A percentile compares a stretch with the other conserved stretches of the same genome.
These are phyloP conservation scores for Geotrichum aggregatum DNA, from an alignment of 1,139 yeast genomes.

Conservation along the genomic window DNA sequence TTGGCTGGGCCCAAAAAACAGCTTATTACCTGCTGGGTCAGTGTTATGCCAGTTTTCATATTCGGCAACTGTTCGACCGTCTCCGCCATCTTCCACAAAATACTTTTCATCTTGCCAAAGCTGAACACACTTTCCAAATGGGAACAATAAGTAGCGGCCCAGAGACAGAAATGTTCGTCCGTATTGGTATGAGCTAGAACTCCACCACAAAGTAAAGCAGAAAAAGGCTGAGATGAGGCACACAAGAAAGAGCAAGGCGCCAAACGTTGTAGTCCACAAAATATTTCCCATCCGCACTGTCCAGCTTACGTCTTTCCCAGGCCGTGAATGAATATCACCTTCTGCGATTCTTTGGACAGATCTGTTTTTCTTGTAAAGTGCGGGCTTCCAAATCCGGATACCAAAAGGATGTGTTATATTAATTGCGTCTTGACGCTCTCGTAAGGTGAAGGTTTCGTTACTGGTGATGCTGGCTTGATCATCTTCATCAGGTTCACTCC, in stretches of 20 bases:
- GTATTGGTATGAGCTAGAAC: constrained; percentile 49
- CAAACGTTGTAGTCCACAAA: constrained; percentile 74
- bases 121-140: constrained; percentile 87
- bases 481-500: constrained; percentile 37
- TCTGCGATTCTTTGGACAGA: constrained; percentile 91
- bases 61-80: constrained; percentile 80
- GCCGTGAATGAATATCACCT: constrained; percentile 85
- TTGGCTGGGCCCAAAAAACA: constrained; percentile 55
- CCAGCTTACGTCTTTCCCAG: constrained; percentile 52
- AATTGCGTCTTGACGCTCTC: constrained; percentile 93
- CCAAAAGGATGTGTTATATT: constrained; percentile 97
- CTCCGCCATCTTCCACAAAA: constrained; percentile 79
- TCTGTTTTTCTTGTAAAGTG: constrained; percentile 84
- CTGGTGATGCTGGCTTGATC: constrained; percentile 47
- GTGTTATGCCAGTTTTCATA: constrained; percentile 86
- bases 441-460: constrained; percentile 74
- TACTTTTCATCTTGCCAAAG: constrained; percentile 76
- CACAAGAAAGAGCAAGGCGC: constrained; percentile 52
- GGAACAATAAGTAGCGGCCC: constrained; percentile 69
- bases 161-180: constrained; percentile 57
- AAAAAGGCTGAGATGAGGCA: constrained; percentile 58
- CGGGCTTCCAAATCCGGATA: constrained; percentile 97
- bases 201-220: constrained; percentile 35
- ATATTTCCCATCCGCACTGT: constrained; percentile 66
- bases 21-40: constrained; percentile 54